These are phyloP conservation scores for Purpureocillium lavendulum DNA, from an alignment of 2,329 filamentous ascomycete genomes.

Conservation along the genomic window DNA sequence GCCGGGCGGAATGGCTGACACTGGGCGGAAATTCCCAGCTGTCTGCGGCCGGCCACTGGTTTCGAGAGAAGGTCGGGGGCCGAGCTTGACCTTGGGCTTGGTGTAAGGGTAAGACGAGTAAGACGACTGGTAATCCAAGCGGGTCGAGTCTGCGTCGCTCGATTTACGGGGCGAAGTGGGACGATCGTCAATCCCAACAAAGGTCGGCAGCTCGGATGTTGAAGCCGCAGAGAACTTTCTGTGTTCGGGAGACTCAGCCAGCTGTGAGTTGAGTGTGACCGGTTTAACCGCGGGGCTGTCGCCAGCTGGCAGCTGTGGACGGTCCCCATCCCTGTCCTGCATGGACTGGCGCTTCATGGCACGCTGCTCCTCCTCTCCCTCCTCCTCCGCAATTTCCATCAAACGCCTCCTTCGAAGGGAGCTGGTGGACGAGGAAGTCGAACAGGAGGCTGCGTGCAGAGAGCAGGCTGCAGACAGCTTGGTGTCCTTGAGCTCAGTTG, in stretches of 20 bases:
- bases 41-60: constrained; percentile 51
- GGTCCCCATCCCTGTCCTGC: constrained; percentile 30
- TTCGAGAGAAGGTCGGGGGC: constrained; percentile 71
- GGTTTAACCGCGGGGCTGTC: constrained; percentile 17
- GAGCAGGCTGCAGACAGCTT: constrained; percentile 84
- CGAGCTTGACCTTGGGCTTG: constrained; percentile 83
- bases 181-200: constrained; percentile 36
- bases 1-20: constrained; percentile 74
- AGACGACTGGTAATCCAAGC: constrained; percentile 38
- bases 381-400: constrained; percentile 91
- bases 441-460: constrained; percentile 78
- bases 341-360: constrained; percentile 51
- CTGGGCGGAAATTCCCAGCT: constrained; percentile 57
- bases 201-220: constrained; percentile 41
- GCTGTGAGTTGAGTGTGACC: constrained; percentile 42
- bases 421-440: constrained; percentile 75
- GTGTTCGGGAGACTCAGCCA: constrained; percentile 41
- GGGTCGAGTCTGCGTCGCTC: constrained; percentile 34
- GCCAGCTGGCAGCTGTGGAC: constrained; percentile 19
- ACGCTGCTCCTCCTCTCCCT: constrained; percentile 59
- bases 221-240: constrained; percentile 38
- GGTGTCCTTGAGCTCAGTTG: constrained; percentile 78
- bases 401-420: constrained; percentile 69
- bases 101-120: constrained; percentile 40
- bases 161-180: constrained; percentile 38